phyloP scores from a whole-genome alignment of 441 rosid genomes.

The Hura crepitans region DNA sequence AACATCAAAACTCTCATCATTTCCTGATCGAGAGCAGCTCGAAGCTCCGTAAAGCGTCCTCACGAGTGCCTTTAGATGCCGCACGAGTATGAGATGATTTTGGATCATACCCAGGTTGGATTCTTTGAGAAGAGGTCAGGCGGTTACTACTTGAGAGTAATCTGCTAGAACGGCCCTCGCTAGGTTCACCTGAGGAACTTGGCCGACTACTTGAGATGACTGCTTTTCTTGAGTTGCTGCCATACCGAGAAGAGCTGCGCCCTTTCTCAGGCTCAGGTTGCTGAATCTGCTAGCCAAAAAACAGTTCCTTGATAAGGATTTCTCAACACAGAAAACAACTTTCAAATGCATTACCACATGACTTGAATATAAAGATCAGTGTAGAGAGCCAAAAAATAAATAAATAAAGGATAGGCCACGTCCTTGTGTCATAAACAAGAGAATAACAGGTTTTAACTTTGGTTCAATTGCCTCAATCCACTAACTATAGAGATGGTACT shows the following conservation, averaged over 20 bases:
- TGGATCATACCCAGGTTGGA: constrained; percentile 55
- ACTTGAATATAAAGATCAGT: constrained; percentile 5
- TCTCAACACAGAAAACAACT: neutral
- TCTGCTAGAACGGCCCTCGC: constrained; percentile 54
- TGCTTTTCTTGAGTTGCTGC: constrained; percentile 62
- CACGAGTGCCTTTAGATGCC: constrained; percentile 45
- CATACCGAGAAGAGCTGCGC: constrained; percentile 65
- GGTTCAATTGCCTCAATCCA: neutral
- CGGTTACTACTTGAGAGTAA: constrained; percentile 55
- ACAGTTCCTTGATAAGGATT: constrained; percentile 3
- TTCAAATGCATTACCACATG: neutral
- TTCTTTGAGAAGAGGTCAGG: constrained; percentile 57
- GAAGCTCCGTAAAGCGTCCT: constrained; percentile 72
- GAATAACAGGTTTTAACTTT: neutral
- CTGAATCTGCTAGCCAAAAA: constrained; percentile 37
- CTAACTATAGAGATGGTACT: neutral
- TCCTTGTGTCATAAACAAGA: neutral
- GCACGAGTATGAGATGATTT: constrained; percentile 54
- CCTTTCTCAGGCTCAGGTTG: constrained; percentile 56
- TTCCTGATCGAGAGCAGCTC: constrained; percentile 74
- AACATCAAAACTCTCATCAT: constrained; percentile 27
- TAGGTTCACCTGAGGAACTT: constrained; percentile 75
- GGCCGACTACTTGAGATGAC: constrained; percentile 58
- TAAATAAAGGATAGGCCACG: neutral
- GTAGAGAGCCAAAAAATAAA: neutral